Evolutionary conservation across 202 grass and related monocot genomes (phyloP).

Genomic region (Carex sylvatica): DNA sequence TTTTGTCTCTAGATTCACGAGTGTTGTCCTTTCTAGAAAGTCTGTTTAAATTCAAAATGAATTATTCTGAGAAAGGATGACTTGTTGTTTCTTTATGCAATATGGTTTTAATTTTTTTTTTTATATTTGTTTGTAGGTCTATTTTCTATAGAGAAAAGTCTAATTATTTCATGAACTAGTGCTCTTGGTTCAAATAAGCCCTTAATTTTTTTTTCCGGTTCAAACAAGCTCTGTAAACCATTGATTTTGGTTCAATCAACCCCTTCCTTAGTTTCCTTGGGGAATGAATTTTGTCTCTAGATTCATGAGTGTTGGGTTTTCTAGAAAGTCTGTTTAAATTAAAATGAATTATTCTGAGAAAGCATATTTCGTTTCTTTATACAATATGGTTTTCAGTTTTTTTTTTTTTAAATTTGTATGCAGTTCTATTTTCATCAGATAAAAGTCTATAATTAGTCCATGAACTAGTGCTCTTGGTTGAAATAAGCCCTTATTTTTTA

Average conservation of each 20-base stretch:
- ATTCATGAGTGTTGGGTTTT: background rate
- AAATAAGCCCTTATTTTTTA: background rate
- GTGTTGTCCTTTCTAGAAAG: background rate
- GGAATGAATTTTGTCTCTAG: background rate
- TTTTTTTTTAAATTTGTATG: background rate
- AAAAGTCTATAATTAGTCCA: background rate
- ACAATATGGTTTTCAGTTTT: background rate
- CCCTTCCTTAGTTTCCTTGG: background rate
- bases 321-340: background rate
- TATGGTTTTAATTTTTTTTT: background rate
- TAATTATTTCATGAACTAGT: background rate
- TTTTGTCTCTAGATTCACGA: background rate
- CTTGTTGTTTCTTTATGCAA: background rate
- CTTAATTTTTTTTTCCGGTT: background rate
- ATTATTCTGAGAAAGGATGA: background rate
- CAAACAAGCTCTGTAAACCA: background rate
- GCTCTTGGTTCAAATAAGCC: background rate
- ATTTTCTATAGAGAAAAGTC: background rate
- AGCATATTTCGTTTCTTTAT: background rate
- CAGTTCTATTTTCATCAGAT: background rate
- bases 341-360: background rate
- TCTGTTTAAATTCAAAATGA: background rate
- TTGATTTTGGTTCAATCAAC: background rate
- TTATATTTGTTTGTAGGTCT: background rate
- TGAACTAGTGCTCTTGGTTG: background rate